Conservation (phyloP, 768 basidiomycete species). For the Suillus fuscotomentosus region DNA sequence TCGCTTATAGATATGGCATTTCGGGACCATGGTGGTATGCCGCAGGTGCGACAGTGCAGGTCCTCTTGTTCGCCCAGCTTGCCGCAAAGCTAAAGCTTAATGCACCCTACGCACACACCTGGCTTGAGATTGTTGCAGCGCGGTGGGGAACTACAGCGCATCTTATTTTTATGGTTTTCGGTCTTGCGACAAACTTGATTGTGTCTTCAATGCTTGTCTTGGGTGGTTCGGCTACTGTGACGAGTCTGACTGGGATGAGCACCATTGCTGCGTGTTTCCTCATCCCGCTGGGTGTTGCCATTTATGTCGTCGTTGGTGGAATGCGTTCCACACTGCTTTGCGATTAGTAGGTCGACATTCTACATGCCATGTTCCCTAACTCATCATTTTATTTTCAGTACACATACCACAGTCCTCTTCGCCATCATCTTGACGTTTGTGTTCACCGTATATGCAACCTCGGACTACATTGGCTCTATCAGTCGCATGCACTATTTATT, state of each 20-base stretch:
- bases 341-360: slow-evolving; percentile 63
- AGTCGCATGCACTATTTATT: slow-evolving; percentile 79
- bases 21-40: slow-evolving; percentile 92
- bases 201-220: slow-evolving; percentile 85
- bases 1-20: slow-evolving; percentile 84
- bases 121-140: slow-evolving; percentile 80
- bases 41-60: slow-evolving; percentile 84
- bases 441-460: slow-evolving; percentile 83
- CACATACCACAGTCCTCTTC: slow-evolving; percentile 85
- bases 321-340: slow-evolving; percentile 86
- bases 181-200: slow-evolving; percentile 88
- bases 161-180: slow-evolving; percentile 86
- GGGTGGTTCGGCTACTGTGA: slow-evolving; percentile 86
- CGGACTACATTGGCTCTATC: slow-evolving; percentile 76
- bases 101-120: slow-evolving; percentile 86
- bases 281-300: slow-evolving; percentile 82
- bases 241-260: slow-evolving; percentile 84
- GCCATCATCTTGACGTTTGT: slow-evolving; percentile 76
- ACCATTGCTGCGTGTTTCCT: slow-evolving; percentile 91
- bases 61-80: slow-evolving; percentile 88
- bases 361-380: not conserved
- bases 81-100: slow-evolving; percentile 92
- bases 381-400: slow-evolving; percentile 40
- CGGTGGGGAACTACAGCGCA: slow-evolving; percentile 85
- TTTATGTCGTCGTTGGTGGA: slow-evolving; percentile 85